These are phyloP conservation scores for Tephrocybe sp. DNA, from an alignment of 768 basidiomycete genomes.

Conservation along the genomic window DNA sequence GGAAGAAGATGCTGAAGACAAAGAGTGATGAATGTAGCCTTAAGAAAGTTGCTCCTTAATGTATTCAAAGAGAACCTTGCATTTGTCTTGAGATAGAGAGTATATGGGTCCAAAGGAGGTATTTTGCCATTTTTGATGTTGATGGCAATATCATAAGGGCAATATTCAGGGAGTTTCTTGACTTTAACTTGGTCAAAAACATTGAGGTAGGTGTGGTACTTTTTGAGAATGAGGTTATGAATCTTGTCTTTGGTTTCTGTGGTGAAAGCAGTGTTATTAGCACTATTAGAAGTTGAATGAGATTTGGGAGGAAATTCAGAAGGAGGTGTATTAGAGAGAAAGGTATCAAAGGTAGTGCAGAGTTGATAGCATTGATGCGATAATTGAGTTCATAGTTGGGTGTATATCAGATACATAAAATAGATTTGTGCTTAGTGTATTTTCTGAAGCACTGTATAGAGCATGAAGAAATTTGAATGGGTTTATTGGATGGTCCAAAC, in stretches of 20 bases:
- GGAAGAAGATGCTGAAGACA: conserved; percentile 18
- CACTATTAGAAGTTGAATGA: not conserved
- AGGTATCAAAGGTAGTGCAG: no score
- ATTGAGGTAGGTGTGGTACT: not conserved
- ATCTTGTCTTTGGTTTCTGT: not conserved
- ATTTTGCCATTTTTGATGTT: conserved; percentile 25
- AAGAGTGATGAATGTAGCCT: conserved; percentile 25
- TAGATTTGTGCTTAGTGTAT: conserved; percentile 16
- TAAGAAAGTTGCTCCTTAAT: conserved; percentile 25
- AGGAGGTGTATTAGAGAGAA: conserved; percentile 13
- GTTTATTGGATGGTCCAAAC: no score
- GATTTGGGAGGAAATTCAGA: conserved; percentile 14
- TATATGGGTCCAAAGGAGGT: conserved; percentile 20
- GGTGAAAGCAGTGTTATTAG: not conserved
- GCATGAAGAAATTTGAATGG: conserved; percentile 2
- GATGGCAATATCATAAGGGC: conserved; percentile 30
- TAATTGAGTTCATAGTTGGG: not conserved
- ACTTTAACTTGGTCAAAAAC: conserved; percentile 24
- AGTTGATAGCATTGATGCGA: not conserved
- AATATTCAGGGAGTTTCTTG: conserved; percentile 24
- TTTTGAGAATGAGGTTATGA: not conserved
- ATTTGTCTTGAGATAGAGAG: conserved; percentile 22
- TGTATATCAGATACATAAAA: conserved; percentile 4
- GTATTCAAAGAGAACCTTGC: conserved; percentile 21
- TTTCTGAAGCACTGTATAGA: conserved; percentile 16